Conservation (phyloP, 2,329 filamentous ascomycete species). For the Colletotrichum camelliae region DNA sequence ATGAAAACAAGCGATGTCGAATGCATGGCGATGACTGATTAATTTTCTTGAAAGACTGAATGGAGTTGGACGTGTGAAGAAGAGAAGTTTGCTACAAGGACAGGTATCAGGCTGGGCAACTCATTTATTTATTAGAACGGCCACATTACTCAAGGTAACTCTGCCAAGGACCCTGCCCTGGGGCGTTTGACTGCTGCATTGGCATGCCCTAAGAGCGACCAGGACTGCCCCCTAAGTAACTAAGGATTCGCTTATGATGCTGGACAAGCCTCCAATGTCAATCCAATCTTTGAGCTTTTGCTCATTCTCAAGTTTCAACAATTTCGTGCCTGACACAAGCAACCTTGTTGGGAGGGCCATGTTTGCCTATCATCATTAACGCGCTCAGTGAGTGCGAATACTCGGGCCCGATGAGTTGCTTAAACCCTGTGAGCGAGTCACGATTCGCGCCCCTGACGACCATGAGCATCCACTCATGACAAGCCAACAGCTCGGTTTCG, state of each 20-base stretch:
- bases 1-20: not conserved
- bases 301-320: not conserved
- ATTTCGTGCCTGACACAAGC: not conserved
- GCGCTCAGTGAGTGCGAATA: not conserved
- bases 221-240: not conserved
- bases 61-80: not conserved
- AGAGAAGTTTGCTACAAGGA: not conserved
- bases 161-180: not conserved
- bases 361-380: not conserved
- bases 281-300: not conserved
- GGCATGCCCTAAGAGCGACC: not conserved
- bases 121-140: not conserved
- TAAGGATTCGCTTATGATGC: too few species aligned
- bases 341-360: not conserved
- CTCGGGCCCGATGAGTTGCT: not conserved
- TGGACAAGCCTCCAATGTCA: too few species aligned
- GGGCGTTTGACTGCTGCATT: not conserved
- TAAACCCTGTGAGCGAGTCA: not conserved
- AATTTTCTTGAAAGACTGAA: not conserved
- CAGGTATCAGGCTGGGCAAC: not conserved
- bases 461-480: not conserved
- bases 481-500: not conserved
- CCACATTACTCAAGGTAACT: rapidly evolving
- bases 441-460: not conserved
- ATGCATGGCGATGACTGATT: not conserved